phyloP scores from a whole-genome alignment of 495 filamentous ascomycete species.

The Hyaloscypha variabilis region DNA sequence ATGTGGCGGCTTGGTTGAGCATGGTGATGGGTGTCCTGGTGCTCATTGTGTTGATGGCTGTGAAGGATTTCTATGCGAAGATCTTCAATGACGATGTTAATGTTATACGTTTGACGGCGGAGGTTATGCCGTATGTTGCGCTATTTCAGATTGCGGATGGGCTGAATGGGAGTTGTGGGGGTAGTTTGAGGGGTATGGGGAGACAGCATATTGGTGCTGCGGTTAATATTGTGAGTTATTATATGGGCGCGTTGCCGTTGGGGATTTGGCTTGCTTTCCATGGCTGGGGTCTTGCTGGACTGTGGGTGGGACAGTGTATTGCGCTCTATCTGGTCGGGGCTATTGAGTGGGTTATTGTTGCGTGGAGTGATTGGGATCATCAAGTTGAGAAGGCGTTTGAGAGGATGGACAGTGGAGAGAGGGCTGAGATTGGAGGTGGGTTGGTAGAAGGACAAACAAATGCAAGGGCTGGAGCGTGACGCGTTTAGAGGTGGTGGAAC shows the following conservation, averaged over 20 bases:
- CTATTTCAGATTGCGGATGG: slow-evolving; percentile 96
- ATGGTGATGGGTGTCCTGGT: slow-evolving; percentile 69
- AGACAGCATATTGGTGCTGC: slow-evolving; percentile 84
- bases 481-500: not conserved
- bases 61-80: slow-evolving; percentile 75
- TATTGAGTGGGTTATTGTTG: slow-evolving; percentile 81
- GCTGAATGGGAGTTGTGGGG: slow-evolving; percentile 83
- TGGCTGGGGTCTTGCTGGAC: slow-evolving; percentile 81
- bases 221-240: slow-evolving; percentile 92
- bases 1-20: slow-evolving; percentile 76
- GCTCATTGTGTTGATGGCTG: slow-evolving; percentile 71
- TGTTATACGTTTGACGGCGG: slow-evolving; percentile 76
- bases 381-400: slow-evolving; percentile 78
- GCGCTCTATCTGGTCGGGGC: slow-evolving; percentile 82
- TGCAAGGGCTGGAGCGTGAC: not conserved
- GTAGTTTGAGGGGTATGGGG: slow-evolving; percentile 82
- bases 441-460: slow-evolving; percentile 7
- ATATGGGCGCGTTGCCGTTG: slow-evolving; percentile 78
- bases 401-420: slow-evolving; percentile 64
- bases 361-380: slow-evolving; percentile 74
- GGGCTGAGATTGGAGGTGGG: slow-evolving; percentile 18
- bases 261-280: slow-evolving; percentile 89
- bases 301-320: slow-evolving; percentile 92
- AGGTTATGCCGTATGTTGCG: slow-evolving; percentile 86
- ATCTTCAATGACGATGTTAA: slow-evolving; percentile 81